Percentiles rank a stretch among this genome's conserved stretches.
Conservation (phyloP, 1,284 basidiomycete genomes). For the Tetrapyrgos nigripes region DNA sequence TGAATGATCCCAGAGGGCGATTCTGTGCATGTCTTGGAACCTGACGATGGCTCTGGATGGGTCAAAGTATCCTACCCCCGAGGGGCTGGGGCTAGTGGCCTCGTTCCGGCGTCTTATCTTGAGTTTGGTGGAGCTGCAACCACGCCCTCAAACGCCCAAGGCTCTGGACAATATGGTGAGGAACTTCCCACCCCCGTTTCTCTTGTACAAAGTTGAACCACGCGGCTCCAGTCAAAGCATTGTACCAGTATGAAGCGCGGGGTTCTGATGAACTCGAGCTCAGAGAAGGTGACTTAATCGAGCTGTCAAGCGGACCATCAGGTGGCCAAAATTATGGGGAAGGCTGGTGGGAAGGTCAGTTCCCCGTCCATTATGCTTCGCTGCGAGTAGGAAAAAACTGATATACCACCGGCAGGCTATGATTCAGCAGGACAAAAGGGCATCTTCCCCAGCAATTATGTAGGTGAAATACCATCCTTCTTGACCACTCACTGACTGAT, state of each 20-base stretch:
- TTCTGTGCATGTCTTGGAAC: constrained; percentile 67
- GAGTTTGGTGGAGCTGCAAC: constrained; percentile 40
- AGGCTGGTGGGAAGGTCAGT: constrained; percentile 85
- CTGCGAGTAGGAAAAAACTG: constrained; percentile 1
- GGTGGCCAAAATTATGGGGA: constrained; percentile 73
- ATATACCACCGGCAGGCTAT: constrained; percentile 52
- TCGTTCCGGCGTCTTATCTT: constrained; percentile 83
- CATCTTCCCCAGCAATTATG: constrained; percentile 87
- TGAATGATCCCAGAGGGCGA: constrained; percentile 56
- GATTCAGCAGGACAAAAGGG: constrained; percentile 67
- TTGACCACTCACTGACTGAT: neutral
- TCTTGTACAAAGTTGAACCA: neutral
- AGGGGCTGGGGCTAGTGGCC: constrained; percentile 64
- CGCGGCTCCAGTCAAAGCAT: constrained; percentile 59
- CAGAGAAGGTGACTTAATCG: constrained; percentile 63
- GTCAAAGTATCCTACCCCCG: constrained; percentile 70
- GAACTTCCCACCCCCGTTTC: neutral
- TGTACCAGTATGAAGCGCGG: constrained; percentile 74
- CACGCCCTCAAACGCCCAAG: constrained; percentile 28
- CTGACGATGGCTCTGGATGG: constrained; percentile 87
- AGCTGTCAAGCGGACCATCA: constrained; percentile 63
- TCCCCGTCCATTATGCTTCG: constrained; percentile 3
- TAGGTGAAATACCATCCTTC: constrained; percentile 44
- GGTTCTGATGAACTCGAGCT: constrained; percentile 75
- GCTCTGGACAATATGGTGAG: constrained; percentile 56